phyloP scores from a whole-genome alignment of 164 flowering plant species.

The Chimonanthus salicifolius region DNA sequence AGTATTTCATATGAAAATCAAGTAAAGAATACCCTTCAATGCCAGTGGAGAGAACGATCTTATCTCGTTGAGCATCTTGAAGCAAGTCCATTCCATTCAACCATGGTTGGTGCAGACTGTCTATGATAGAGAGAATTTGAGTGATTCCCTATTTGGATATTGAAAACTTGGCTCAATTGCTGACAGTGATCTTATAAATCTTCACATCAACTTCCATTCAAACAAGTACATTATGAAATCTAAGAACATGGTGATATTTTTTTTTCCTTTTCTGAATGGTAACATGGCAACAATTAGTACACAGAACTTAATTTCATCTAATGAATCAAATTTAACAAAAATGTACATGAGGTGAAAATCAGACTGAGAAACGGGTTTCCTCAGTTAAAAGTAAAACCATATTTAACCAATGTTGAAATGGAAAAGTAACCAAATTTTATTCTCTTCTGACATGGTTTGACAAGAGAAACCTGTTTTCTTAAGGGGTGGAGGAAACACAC shows the following conservation, averaged over 20 bases:
- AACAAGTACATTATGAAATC: background rate
- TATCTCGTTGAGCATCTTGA: slow-evolving; percentile 43
- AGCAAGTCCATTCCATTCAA: slow-evolving; percentile 62
- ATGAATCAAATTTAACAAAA: background rate
- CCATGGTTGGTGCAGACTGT: slow-evolving; percentile 54
- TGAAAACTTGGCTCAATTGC: background rate
- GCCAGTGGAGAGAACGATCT: slow-evolving; percentile 49
- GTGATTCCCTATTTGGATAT: slow-evolving; percentile 49
- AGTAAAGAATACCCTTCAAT: slow-evolving; percentile 50
- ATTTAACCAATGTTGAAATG: too few species aligned
- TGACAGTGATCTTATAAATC: background rate
- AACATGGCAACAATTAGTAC: background rate
- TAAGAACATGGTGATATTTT: too few species aligned
- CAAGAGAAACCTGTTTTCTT: too few species aligned
- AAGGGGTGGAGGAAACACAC: too few species aligned
- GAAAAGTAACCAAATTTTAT: too few species aligned
- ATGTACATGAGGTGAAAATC: background rate
- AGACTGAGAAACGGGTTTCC: background rate
- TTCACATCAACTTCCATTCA: background rate
- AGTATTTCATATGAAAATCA: background rate
- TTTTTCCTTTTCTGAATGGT: background rate
- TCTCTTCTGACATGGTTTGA: too few species aligned
- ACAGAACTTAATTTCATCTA: background rate
- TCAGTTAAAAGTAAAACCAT: too few species aligned
- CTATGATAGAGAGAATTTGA: slow-evolving; percentile 49